Base-by-base conservation (phyloP, 108 stramenopile species). In the Pseudonitzschia delicatissima region DNA sequence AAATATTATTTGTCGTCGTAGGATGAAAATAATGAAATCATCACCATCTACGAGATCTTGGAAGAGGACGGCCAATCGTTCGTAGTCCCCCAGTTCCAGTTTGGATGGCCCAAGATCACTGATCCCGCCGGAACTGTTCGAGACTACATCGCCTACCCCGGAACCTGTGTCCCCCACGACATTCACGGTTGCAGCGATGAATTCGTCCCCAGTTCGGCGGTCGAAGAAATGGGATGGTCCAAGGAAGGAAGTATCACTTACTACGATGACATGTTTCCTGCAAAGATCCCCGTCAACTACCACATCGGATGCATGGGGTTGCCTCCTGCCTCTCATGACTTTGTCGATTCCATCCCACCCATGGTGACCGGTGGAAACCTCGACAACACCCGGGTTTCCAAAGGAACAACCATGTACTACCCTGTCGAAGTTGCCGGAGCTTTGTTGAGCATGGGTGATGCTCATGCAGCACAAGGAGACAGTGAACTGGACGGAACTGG, bases 381-480 rank as follows among this genome's bases (percentile, higher is more conserved):
- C 31, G 87, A 88, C 62, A 88, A 85, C 8, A 88, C 84, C 39
- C 85, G 85, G 44, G 55, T 88, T 3, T 73, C 74, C 42, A 67
- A 82, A 5, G 87, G 87, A 2, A 83, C 77, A 60, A 75, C 77
- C 26, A 82, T 85, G 21, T 88, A 85, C 80, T 88, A 85, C 66
- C 87, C 87, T 18, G 87, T 88, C 4, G 83, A 83, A 45, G 82
- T 83, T 67, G 59, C 64, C 0, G 87, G 87, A 20, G 87, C 87
- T 6, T 68, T 72, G 39, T 66, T 88, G 18, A 72, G 69, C 48
- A 88, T 88, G 82, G 87, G 87, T 11, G 87, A 88, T 45, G 85
- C 85, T 77, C 87, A 88, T 68, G 76, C 85, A 53, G 62, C 64
- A 3, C 87, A 88, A 65, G 87, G 87, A n/a, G 87, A 88, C 58